phyloP scores from a whole-genome alignment of 2,329 filamentous ascomycete genomes.

The Penicillium sp. region DNA sequence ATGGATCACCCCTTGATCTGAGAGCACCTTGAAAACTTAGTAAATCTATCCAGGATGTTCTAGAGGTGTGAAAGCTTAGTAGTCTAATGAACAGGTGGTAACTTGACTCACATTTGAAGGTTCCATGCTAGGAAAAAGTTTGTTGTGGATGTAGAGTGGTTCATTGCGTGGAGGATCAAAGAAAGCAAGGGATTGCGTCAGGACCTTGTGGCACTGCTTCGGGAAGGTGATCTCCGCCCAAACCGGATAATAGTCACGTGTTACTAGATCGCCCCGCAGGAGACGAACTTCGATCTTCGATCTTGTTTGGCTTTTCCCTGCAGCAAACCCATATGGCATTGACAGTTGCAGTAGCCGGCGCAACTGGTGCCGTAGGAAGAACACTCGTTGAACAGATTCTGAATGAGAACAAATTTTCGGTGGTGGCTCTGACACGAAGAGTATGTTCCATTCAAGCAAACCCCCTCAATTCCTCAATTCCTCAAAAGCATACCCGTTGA shows the following conservation, averaged over 20 bases:
- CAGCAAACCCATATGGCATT: slow-evolving; percentile 3
- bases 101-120: neutral
- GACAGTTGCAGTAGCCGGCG: slow-evolving; percentile 14
- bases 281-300: neutral
- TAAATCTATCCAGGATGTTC: too few species aligned
- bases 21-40: too few species aligned
- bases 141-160: neutral
- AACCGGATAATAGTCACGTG: slow-evolving; percentile 3
- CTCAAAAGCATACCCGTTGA: neutral
- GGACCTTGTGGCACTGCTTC: neutral
- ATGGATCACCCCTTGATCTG: too few species aligned
- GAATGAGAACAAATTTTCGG: slow-evolving; percentile 10
- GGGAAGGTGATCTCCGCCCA: neutral
- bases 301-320: neutral
- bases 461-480: neutral
- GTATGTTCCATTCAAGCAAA: slow-evolving; percentile 1
- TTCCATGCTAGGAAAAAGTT: neutral
- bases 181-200: neutral
- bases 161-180: neutral
- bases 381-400: slow-evolving; percentile 15
- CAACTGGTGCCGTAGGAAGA: slow-evolving; percentile 9
- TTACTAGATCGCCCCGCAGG: slow-evolving; percentile 4
- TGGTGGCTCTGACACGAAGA: slow-evolving; percentile 12
- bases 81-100: neutral
- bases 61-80: neutral